Evolutionary conservation across 345 rosid genomes (phyloP).

Genomic region (Mercurialis annua): DNA sequence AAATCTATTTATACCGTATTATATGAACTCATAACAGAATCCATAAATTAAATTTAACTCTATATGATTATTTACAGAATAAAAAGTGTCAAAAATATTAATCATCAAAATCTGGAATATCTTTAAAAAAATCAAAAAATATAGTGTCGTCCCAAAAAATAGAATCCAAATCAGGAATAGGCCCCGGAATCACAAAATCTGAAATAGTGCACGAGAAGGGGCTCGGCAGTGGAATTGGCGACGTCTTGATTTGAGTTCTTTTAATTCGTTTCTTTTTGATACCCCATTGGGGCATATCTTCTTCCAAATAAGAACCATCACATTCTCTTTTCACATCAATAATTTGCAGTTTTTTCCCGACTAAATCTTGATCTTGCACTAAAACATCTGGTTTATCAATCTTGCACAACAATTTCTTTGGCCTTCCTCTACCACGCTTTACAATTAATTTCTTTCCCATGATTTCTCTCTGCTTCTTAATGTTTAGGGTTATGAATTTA

Average conservation of each 20-base stretch:
- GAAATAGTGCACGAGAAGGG: not conserved
- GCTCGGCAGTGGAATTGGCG: not conserved
- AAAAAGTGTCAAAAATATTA: not conserved
- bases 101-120: not conserved
- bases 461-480: too few relatives aligned
- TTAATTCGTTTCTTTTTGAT: not conserved
- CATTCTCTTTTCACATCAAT: not conserved
- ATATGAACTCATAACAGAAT: too few relatives aligned
- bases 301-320: not conserved
- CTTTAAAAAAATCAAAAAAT: not conserved
- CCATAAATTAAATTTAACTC: too few relatives aligned
- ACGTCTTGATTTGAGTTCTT: not conserved
- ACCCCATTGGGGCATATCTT: not conserved
- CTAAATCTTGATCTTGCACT: too few relatives aligned
- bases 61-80: too few relatives aligned
- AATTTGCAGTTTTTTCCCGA: not conserved
- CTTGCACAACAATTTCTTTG: not conserved
- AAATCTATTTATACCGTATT: too few relatives aligned
- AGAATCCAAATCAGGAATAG: constrained; percentile 1
- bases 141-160: not conserved
- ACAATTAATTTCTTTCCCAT: not conserved
- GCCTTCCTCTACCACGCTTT: not conserved
- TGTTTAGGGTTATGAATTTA: too few relatives aligned
- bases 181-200: constrained; percentile 4
- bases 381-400: not conserved